Conservation (phyloP, 1,284 basidiomycete genomes). For the Phellopilus nigrolimitatus region DNA sequence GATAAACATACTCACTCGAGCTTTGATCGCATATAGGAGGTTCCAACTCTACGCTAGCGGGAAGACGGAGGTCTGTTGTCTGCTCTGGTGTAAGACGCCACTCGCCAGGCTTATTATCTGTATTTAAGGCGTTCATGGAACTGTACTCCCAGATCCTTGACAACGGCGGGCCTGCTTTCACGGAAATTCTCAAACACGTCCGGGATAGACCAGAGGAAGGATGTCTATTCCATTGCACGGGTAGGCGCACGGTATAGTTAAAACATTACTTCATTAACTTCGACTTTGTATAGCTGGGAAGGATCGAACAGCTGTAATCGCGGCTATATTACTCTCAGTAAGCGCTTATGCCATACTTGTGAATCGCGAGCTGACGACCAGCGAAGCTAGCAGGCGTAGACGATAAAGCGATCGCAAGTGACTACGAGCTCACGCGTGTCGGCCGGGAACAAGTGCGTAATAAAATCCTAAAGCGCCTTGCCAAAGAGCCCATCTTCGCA, state of each 20-base stretch:
- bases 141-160: slow-evolving; percentile 77
- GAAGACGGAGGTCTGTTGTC: slow-evolving; percentile 57
- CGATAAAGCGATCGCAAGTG: slow-evolving; percentile 57
- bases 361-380: slow-evolving; percentile 10
- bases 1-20: slow-evolving; percentile 17
- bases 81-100: slow-evolving; percentile 7
- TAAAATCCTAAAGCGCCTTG: slow-evolving; percentile 59
- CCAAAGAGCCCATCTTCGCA: slow-evolving; percentile 65
- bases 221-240: slow-evolving; percentile 73
- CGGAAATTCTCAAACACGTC: slow-evolving; percentile 61
- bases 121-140: slow-evolving; percentile 65
- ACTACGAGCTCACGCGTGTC: slow-evolving; percentile 69
- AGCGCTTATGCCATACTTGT: slow-evolving; percentile 14
- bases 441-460: slow-evolving; percentile 71
- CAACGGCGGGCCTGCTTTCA: slow-evolving; percentile 60
- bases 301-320: slow-evolving; percentile 73
- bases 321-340: slow-evolving; percentile 68
- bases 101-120: slow-evolving; percentile 3
- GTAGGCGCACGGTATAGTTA: slow-evolving; percentile 27
- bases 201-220: slow-evolving; percentile 60
- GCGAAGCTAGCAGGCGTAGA: slow-evolving; percentile 63
- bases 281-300: slow-evolving; percentile 49
- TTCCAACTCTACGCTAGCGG: slow-evolving; percentile 75
- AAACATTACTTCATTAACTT: neutral
- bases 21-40: slow-evolving; percentile 39